phyloP scores from a whole-genome alignment of 2,329 filamentous ascomycete species.

The Sordariomycetes sp. region DNA sequence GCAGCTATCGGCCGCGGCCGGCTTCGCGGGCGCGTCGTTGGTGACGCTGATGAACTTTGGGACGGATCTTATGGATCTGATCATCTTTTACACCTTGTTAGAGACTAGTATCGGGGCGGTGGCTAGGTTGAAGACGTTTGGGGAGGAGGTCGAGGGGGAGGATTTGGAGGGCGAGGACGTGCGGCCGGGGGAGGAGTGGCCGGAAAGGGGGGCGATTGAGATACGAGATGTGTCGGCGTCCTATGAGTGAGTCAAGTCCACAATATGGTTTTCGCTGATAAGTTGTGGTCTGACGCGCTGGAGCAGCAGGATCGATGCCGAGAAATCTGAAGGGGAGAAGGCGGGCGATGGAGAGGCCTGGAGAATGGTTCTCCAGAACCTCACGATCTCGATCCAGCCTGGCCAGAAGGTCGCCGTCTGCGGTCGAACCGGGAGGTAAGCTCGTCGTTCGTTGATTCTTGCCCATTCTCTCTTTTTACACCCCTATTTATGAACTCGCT shows the following conservation, averaged over 20 bases:
- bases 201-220: constrained; percentile 16
- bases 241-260: constrained; percentile 12
- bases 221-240: constrained; percentile 20
- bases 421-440: constrained; percentile 20
- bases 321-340: background rate
- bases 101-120: constrained; percentile 18
- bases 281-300: background rate
- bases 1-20: constrained; percentile 21
- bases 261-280: background rate
- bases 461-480: background rate
- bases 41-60: constrained; percentile 26
- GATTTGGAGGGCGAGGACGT: constrained; percentile 9
- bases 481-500: background rate
- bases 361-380: constrained; percentile 3
- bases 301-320: background rate
- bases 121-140: constrained; percentile 16
- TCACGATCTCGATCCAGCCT: constrained; percentile 16
- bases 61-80: constrained; percentile 15
- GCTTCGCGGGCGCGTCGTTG: constrained; percentile 26
- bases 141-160: constrained; percentile 13
- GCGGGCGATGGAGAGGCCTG: background rate
- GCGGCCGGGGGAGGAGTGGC: constrained; percentile 16
- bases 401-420: constrained; percentile 24
- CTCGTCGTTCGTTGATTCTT: constrained; percentile 6
- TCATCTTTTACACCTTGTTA: constrained; percentile 19